Evolutionary conservation across 805 yeast genomes (phyloP).

Genomic region (Kluyveromyces wickerhamii): DNA sequence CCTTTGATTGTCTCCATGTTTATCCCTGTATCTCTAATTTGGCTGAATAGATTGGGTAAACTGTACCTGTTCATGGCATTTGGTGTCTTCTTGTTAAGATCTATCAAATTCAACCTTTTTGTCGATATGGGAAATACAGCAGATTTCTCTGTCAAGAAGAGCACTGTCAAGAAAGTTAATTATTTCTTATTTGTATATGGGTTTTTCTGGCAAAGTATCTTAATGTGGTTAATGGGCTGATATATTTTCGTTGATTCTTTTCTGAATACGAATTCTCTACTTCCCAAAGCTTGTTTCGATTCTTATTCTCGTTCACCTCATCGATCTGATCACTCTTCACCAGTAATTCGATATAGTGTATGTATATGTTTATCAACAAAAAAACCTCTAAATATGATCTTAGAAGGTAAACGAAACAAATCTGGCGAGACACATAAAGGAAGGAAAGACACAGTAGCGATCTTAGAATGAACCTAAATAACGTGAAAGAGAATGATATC

Average conservation of each 20-base stretch:
- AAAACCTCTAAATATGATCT: too few relatives aligned
- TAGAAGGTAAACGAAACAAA: too few relatives aligned
- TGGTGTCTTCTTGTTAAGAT: conserved; percentile 59
- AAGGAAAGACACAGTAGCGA: too few relatives aligned
- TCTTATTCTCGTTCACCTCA: too few relatives aligned
- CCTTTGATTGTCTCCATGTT: conserved; percentile 57
- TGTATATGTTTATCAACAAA: too few relatives aligned
- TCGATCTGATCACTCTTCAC: too few relatives aligned
- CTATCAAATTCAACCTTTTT: conserved; percentile 36
- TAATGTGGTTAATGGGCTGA: conserved; percentile 62
- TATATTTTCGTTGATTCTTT: too few relatives aligned
- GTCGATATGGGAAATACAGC: conserved; percentile 42
- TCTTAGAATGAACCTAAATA: conserved; percentile 10
- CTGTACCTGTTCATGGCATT: conserved; percentile 46
- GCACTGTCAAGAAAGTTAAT: conserved; percentile 70
- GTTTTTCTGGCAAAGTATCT: conserved; percentile 65
- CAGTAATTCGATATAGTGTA: too few relatives aligned
- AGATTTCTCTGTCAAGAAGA: conserved; percentile 41
- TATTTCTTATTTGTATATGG: conserved; percentile 83
- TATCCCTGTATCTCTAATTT: conserved; percentile 39
- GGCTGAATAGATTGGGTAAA: conserved; percentile 37
- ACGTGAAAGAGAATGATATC: conserved; percentile 6
- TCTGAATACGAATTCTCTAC: too few relatives aligned
- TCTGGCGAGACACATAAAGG: too few relatives aligned
- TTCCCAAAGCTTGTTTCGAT: too few relatives aligned